Evolutionary conservation across 2,329 filamentous ascomycete species (phyloP).

Genomic region (Cordyceps fumosorosea): DNA sequence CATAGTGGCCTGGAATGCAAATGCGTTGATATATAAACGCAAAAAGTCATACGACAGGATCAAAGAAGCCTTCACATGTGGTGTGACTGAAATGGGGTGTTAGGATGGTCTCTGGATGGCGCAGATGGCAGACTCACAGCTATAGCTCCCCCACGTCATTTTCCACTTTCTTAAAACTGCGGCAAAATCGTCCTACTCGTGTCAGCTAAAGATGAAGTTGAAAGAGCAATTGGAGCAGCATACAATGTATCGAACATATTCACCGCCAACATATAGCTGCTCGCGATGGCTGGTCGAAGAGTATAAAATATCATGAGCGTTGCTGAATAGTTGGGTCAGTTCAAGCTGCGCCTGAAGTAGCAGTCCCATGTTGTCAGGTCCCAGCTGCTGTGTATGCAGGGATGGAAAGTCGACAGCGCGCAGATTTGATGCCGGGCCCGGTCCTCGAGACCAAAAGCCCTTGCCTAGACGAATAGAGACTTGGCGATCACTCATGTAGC

Average conservation of each 20-base stretch:
- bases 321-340: constrained; percentile 64
- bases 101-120: background rate
- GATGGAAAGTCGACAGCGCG: constrained; percentile 62
- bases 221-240: constrained; percentile 6
- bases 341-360: constrained; percentile 67
- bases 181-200: constrained; percentile 55
- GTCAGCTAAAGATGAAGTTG: background rate
- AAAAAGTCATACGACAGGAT: constrained; percentile 68
- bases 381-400: constrained; percentile 49
- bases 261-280: constrained; percentile 62
- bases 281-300: constrained; percentile 64
- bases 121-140: constrained; percentile 38
- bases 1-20: constrained; percentile 67
- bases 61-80: constrained; percentile 59
- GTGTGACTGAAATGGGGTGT: constrained; percentile 39
- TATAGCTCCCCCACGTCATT: constrained; percentile 59
- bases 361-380: constrained; percentile 59
- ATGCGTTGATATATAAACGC: constrained; percentile 67
- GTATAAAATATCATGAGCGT: constrained; percentile 68
- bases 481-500: constrained; percentile 60
- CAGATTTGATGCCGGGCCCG: constrained; percentile 58
- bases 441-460: constrained; percentile 68
- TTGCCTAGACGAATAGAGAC: constrained; percentile 66
- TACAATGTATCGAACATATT: constrained; percentile 65
- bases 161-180: constrained; percentile 65